Evolutionary conservation across 352 stramenopile species (phyloP).

Genomic region (Globisporangium yorkense): DNA sequence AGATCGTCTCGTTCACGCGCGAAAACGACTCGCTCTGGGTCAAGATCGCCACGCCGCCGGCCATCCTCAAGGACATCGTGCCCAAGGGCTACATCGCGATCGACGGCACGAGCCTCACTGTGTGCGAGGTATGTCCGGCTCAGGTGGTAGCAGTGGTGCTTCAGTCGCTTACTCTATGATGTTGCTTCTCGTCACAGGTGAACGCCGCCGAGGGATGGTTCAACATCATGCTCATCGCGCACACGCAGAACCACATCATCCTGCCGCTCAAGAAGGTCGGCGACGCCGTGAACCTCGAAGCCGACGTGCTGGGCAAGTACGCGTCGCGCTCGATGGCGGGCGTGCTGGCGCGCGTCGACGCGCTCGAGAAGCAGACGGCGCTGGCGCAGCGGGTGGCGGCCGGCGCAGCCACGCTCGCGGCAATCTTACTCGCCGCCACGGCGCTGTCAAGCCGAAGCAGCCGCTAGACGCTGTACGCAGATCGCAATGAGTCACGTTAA

Average conservation of each 20-base stretch:
- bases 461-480: not conserved
- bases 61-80: conserved; percentile 91
- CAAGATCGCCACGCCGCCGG: conserved; percentile 77
- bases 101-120: conserved; percentile 97
- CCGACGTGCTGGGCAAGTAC: conserved; percentile 92
- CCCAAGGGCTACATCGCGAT: conserved; percentile 95
- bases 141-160: not conserved
- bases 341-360: conserved; percentile 52
- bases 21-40: conserved; percentile 97
- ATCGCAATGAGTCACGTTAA: not conserved
- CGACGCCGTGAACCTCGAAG: conserved; percentile 89
- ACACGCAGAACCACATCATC: conserved; percentile 97
- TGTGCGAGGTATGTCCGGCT: conserved; percentile 72
- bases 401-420: conserved; percentile 20
- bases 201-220: conserved; percentile 89
- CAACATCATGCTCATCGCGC: conserved; percentile 98
- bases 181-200: conserved; percentile 13
- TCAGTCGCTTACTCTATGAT: conserved; percentile 10
- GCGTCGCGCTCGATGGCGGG: conserved; percentile 67
- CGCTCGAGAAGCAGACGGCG: conserved; percentile 46
- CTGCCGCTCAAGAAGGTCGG: conserved; percentile 90
- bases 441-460: conserved; percentile 15
- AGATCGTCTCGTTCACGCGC: conserved; percentile 83
- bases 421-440: conserved; percentile 19
- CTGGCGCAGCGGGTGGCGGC: conserved; percentile 31